Base-by-base conservation (phyloP, 2,329 filamentous ascomycete species). In the Elsinoe batatas region DNA sequence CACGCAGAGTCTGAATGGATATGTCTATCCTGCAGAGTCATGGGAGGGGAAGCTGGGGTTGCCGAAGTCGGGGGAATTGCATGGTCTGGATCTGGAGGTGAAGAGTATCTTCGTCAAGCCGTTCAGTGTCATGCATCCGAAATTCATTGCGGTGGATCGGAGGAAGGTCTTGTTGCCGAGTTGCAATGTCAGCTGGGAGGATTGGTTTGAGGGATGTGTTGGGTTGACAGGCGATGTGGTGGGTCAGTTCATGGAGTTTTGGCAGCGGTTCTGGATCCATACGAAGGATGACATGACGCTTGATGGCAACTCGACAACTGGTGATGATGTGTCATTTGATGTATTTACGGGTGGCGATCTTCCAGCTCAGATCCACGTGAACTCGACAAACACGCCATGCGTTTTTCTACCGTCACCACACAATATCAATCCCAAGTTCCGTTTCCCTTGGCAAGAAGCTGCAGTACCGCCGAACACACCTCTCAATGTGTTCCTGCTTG, bases 111-210 rank as follows among this genome's bases (percentile, higher is more conserved):
- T 94, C 68, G 82, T 91, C 59, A 74, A 83, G 2, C 88, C 88
- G 0, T 83, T 93, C 58, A 88, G 87, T 63, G 84, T 94, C n/a
- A 87, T 93, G 82, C 88, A 94, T 65, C 85, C 88, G 0, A 94
- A 94, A 64, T 91, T 88, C 62, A 76, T 91, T 36, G 76, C 93
- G 12, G 69, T 91, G 1, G 88, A 94, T 66, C 77, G 84, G 0
- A 68, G 73, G 32, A 75, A 71, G 2, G 85, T 85, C 0, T 84
- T 85, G 63, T 68, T 93, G 8, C 88, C 88, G 0, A 89, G 85
- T 62, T 91, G 87, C 68, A 94, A 94, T 62, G 81, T 94, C 3
- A 90, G 85, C 64, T 93, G 86, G 86, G 88, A 93, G 68, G 71
- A 81, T n/a, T 94, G 88, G 88, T 84, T 91, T 22, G 88, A 94